Evolutionary conservation across 225 moss, liverwort and hornwort species (phyloP), one percentile per base, ranked within the genome.

Genomic region (Neckera pumila): DNA sequence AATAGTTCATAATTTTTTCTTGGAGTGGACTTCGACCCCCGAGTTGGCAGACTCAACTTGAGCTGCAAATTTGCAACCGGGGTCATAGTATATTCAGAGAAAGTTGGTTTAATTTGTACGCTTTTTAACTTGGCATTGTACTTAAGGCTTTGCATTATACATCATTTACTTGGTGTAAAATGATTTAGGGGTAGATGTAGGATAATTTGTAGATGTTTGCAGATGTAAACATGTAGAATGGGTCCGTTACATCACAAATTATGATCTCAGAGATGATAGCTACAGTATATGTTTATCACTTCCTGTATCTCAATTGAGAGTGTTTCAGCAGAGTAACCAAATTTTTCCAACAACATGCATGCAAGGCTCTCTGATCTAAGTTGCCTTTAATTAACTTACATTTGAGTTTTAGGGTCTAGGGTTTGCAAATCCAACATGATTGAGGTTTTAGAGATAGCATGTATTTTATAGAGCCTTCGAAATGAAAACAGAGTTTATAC

Each of bases 11-110:
- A 7, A 61, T 10, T 36, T 10, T 36, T 51, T 26, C 51, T 21
- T 80, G 54, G 70, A 86, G 47, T 84, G 31, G 34, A 13, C 74
- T 86, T 49, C 18, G 42, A 63, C 87, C 90, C 51, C 76, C 56
- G 92, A 88, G 90, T 90, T 88, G 88, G 88, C 83, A 88, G 86
- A 73, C 81, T 49, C 38, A 72, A 73, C 42, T 38, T 17, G 51
- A 38, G 59, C 88, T 92, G 88, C 92, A 66, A 58, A 74, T 86
- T 51, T 90, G 88, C 92, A 90, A 92, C 90, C 90, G 86, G 90
- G 92, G 54, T 88, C 83, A 30, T 27, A 51, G 34, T 42, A 13
- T 45, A 54, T 59, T 11, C 25, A 74, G 25, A 58, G 36, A 28
- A 63, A 65, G 36, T 56, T 81, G 13, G 11, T 59, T 51, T n/a